phyloP scores from a whole-genome alignment of 768 basidiomycete species.

The Rubroboletus pulcherrimus region DNA sequence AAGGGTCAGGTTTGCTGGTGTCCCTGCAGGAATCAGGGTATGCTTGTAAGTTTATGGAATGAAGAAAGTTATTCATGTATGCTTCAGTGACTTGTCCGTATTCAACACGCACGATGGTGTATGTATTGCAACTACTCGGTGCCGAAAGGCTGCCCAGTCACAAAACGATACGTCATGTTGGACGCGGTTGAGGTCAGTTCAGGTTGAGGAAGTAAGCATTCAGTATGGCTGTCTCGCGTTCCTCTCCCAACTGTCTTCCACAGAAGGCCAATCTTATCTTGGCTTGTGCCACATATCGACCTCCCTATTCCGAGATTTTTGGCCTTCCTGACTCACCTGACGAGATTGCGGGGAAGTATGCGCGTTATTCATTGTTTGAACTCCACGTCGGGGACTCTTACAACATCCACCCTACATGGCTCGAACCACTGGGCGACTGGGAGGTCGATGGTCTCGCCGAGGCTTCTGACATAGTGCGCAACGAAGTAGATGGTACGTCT shows the following conservation, averaged over 20 bases:
- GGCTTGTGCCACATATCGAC: slow-evolving; percentile 39
- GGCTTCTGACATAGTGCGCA: slow-evolving; percentile 42
- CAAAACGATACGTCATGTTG: slow-evolving; percentile 16
- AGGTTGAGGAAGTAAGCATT: slow-evolving; percentile 17
- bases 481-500: slow-evolving; percentile 45
- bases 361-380: slow-evolving; percentile 24
- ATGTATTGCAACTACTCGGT: slow-evolving; percentile 29
- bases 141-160: slow-evolving; percentile 4
- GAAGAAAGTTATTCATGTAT: slow-evolving; percentile 2
- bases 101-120: slow-evolving; percentile 51
- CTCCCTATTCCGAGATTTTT: slow-evolving; percentile 19
- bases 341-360: slow-evolving; percentile 1
- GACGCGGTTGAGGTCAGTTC: slow-evolving; percentile 21
- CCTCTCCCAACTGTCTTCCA: neutral
- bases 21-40: slow-evolving; percentile 68
- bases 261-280: slow-evolving; percentile 36
- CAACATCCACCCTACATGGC: slow-evolving; percentile 19
- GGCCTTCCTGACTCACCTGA: slow-evolving; percentile 18
- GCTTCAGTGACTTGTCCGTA: slow-evolving; percentile 49
- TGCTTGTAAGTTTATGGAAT: slow-evolving; percentile 13
- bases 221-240: neutral
- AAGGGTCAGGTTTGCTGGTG: slow-evolving; percentile 41
- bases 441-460: slow-evolving; percentile 45
- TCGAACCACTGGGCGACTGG: slow-evolving; percentile 55
- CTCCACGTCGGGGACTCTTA: slow-evolving; percentile 23